A percentile compares a stretch with the other conserved stretches of the same genome.
phyloP scores from a whole-genome alignment of 2,329 filamentous ascomycete genomes.

The Penicillium occitanis region DNA sequence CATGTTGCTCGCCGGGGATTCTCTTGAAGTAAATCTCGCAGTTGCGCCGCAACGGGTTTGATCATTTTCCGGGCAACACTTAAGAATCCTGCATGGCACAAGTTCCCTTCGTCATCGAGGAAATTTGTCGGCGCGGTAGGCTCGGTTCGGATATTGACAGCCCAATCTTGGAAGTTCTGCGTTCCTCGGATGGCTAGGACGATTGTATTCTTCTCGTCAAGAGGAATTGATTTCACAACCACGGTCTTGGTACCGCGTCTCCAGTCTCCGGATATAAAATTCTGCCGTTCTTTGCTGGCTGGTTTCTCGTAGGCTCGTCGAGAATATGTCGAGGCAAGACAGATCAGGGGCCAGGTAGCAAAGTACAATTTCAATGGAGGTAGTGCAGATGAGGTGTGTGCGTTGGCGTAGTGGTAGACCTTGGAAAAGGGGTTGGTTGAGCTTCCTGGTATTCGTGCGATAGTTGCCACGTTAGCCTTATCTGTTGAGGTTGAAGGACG shows the following conservation, averaged over 20 bases:
- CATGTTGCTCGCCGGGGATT: slow-evolving; percentile 65
- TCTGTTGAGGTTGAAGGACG: neutral
- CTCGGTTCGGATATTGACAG: slow-evolving; percentile 72
- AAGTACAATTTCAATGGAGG: slow-evolving; percentile 69
- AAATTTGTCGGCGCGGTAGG: slow-evolving; percentile 68
- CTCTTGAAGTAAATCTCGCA: slow-evolving; percentile 69
- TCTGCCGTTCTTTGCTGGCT: slow-evolving; percentile 61
- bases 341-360: slow-evolving; percentile 73
- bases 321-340: slow-evolving; percentile 75
- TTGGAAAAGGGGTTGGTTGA: slow-evolving; percentile 65
- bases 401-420: slow-evolving; percentile 76
- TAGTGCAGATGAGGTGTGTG: slow-evolving; percentile 66
- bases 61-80: slow-evolving; percentile 74
- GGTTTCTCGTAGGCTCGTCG: slow-evolving; percentile 70
- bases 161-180: slow-evolving; percentile 80
- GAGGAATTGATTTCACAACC: slow-evolving; percentile 76
- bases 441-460: slow-evolving; percentile 24
- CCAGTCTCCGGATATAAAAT: slow-evolving; percentile 71
- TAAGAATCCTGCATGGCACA: slow-evolving; percentile 79
- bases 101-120: slow-evolving; percentile 73
- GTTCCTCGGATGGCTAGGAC: slow-evolving; percentile 83
- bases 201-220: slow-evolving; percentile 75
- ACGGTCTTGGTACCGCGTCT: slow-evolving; percentile 77
- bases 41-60: slow-evolving; percentile 66
- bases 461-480: slow-evolving; percentile 12